Percentiles rank a stretch among this genome's conserved stretches.
Conservation (phyloP, 2,329 filamentous ascomycete genomes). For the Monilinia fructicola region DNA sequence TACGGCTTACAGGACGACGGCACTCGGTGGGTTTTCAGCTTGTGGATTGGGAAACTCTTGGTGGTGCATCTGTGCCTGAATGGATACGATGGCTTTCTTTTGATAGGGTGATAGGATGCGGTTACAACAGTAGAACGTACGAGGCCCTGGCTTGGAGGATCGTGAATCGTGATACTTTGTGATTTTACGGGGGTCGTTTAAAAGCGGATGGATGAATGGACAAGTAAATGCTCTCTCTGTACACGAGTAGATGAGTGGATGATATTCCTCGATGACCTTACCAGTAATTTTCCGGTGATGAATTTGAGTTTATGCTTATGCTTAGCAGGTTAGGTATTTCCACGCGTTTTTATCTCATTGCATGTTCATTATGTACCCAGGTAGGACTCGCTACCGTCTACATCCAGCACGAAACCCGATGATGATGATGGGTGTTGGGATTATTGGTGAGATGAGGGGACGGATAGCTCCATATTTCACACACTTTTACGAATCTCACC, state of each 20-base stretch:
- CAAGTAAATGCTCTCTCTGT: too few relatives aligned
- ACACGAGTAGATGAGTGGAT: too few relatives aligned
- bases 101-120: too few relatives aligned
- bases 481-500: not conserved
- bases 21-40: not conserved
- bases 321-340: not conserved
- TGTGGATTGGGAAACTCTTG: not conserved
- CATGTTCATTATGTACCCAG: not conserved
- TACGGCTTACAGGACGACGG: too few relatives aligned
- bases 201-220: not conserved
- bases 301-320: not conserved
- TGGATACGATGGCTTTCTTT: not conserved
- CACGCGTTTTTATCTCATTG: not conserved
- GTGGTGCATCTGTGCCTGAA: not conserved
- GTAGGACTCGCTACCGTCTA: too few relatives aligned
- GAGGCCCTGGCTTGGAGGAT: not conserved
- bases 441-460: conserved; percentile 1
- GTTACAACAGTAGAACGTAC: too few relatives aligned
- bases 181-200: not conserved
- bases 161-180: not conserved
- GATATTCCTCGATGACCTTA: too few relatives aligned
- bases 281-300: too few relatives aligned
- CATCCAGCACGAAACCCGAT: not conserved
- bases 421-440: not conserved
- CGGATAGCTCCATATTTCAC: not conserved